These are phyloP conservation scores for Boletus coccyginus DNA, from an alignment of 768 basidiomycete species.

Conservation along the genomic window DNA sequence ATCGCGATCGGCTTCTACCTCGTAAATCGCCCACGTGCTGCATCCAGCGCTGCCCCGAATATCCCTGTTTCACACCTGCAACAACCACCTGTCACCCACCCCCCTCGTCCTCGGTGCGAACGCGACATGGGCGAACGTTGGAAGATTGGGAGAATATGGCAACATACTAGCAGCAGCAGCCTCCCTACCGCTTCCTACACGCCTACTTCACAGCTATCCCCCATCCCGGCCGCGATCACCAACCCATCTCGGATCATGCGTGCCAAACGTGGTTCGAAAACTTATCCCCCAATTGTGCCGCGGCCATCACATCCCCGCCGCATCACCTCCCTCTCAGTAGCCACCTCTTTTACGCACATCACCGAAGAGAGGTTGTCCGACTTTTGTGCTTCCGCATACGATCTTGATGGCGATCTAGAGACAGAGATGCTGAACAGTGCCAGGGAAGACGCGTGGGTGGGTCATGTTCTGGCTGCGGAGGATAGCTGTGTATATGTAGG, in stretches of 20 bases:
- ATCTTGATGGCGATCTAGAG: constrained; percentile 27
- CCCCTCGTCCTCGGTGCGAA: background rate
- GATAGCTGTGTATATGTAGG: background rate
- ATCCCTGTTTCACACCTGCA: background rate
- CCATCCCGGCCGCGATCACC: background rate
- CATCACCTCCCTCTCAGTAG: constrained; percentile 19
- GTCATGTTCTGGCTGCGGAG: constrained; percentile 13
- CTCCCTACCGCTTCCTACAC: background rate
- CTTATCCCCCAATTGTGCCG: background rate
- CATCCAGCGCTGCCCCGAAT: background rate
- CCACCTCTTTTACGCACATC: constrained; percentile 22
- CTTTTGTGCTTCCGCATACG: constrained; percentile 22
- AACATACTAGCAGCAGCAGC: background rate
- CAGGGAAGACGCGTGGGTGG: constrained; percentile 17
- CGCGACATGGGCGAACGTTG: constrained; percentile 6
- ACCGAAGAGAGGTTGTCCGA: constrained; percentile 24
- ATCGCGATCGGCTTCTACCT: constrained; percentile 28
- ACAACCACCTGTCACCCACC: constrained; percentile 1
- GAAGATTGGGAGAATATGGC: constrained; percentile 20
- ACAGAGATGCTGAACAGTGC: constrained; percentile 25
- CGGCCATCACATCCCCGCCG: constrained; percentile 18
- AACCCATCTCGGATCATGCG: background rate
- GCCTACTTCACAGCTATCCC: constrained; percentile 2
- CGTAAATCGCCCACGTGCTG: constrained; percentile 18
- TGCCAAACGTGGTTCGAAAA: background rate